These are phyloP conservation scores for Suhomyces chickasaworum DNA, from an alignment of 1,139 yeast genomes.

Conservation along the genomic window DNA sequence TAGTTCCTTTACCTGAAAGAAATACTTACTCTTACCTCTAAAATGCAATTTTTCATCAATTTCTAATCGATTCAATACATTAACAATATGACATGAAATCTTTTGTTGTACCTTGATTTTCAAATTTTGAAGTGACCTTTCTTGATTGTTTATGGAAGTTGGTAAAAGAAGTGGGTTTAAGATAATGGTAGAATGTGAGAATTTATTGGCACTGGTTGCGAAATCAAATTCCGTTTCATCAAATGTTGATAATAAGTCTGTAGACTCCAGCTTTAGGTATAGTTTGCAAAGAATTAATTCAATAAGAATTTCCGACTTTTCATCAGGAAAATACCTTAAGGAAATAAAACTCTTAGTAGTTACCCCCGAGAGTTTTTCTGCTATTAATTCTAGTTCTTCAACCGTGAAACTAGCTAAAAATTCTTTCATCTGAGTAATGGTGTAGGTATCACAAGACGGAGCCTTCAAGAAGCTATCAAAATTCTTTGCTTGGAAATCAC, in stretches of 20 bases:
- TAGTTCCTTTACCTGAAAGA: conserved; percentile 18
- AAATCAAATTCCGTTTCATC: not conserved
- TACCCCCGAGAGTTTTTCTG: not conserved
- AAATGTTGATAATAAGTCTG: not conserved
- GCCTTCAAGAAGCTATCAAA: conserved; percentile 5
- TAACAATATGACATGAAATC: conserved; percentile 21
- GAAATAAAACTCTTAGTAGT: not conserved
- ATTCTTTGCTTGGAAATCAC: not conserved
- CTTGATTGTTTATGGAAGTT: not conserved
- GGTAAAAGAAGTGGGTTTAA: not conserved
- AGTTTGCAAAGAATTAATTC: not conserved
- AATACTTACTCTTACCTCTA: conserved; percentile 36
- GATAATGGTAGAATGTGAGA: not conserved
- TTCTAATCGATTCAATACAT: conserved; percentile 25
- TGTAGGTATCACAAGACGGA: conserved; percentile 4
- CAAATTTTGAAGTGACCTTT: not conserved
- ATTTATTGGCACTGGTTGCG: not conserved
- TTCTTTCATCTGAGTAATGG: conserved; percentile 1
- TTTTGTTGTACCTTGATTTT: conserved; percentile 2
- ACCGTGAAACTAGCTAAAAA: not conserved
- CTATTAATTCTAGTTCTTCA: conserved; percentile 1
- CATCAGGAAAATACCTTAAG: not conserved
- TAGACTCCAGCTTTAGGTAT: not conserved
- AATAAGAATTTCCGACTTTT: not conserved
- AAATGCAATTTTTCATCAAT: conserved; percentile 24